A percentile compares a stretch with the other conserved stretches of the same genome.
Conservation (phyloP, 2,329 filamentous ascomycete genomes). For the Paracoccidioides brasiliensis region DNA sequence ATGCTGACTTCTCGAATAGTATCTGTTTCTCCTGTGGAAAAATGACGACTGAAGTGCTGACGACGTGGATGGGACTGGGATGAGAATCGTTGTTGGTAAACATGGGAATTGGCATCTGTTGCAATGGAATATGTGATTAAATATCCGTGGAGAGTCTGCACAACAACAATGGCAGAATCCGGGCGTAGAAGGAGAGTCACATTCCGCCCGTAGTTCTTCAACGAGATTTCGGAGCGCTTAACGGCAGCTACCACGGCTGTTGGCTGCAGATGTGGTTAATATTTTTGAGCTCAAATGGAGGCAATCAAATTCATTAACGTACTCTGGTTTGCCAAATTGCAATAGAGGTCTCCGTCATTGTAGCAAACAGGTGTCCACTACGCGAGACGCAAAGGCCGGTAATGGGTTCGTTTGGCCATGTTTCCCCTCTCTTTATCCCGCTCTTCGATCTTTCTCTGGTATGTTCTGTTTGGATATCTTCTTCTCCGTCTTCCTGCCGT, state of each 20-base stretch:
- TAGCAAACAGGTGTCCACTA: constrained; percentile 71
- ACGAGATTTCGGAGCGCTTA: constrained; percentile 64
- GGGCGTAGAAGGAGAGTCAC: constrained; percentile 73
- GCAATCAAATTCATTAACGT: constrained; percentile 17
- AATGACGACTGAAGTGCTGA: constrained; percentile 34
- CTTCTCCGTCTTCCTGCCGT: constrained; percentile 18
- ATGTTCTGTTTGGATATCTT: constrained; percentile 49
- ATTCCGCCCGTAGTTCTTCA: constrained; percentile 75
- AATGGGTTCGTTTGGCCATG: constrained; percentile 50
- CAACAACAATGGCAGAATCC: constrained; percentile 81
- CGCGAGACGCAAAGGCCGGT: constrained; percentile 65
- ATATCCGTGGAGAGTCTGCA: constrained; percentile 74
- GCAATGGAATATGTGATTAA: constrained; percentile 90
- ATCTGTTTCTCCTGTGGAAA: constrained; percentile 67
- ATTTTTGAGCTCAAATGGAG: constrained; percentile 5
- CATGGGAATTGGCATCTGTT: constrained; percentile 64
- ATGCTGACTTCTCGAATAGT: constrained; percentile 79
- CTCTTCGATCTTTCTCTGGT: constrained; percentile 27
- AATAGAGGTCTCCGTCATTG: constrained; percentile 71
- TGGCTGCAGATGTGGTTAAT: constrained; percentile 45
- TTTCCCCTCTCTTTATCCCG: constrained; percentile 17
- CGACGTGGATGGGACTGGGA: constrained; percentile 35
- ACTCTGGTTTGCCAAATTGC: constrained; percentile 97
- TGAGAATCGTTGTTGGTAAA: constrained; percentile 68
- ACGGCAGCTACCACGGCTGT: constrained; percentile 78